These are phyloP conservation scores for Trichophaea hybrida DNA, from an alignment of 2,329 filamentous ascomycete genomes.

Conservation along the genomic window DNA sequence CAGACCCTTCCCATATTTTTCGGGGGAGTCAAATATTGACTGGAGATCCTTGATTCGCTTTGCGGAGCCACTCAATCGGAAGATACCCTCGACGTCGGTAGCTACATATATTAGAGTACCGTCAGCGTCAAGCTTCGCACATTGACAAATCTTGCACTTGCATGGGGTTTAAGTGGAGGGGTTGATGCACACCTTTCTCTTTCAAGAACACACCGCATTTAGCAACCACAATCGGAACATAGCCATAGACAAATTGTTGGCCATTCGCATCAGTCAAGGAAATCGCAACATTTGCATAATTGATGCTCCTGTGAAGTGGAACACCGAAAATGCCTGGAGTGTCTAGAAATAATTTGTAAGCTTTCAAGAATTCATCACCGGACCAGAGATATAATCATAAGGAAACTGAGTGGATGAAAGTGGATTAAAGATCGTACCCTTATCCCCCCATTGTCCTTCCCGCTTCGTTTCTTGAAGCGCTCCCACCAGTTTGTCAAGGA, in stretches of 20 bases:
- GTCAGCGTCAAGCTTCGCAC: neutral
- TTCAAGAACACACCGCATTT: conserved; percentile 97
- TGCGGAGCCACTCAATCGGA: conserved; percentile 86
- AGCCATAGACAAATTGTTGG: conserved; percentile 94
- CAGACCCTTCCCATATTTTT: conserved; percentile 88
- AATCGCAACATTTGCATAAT: conserved; percentile 95
- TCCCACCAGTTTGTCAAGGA: conserved; percentile 97
- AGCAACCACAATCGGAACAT: conserved; percentile 93
- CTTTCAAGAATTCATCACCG: conserved; percentile 18
- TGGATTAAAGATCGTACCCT: conserved; percentile 20
- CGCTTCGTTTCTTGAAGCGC: conserved; percentile 57
- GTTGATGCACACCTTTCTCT: conserved; percentile 63
- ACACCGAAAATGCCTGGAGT: conserved; percentile 81
- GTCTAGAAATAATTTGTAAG: conserved; percentile 7
- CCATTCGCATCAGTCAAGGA: conserved; percentile 85
- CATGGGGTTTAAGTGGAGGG: neutral
- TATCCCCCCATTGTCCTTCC: conserved; percentile 45
- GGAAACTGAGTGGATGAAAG: neutral
- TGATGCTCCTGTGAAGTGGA: conserved; percentile 83
- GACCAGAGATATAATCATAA: conserved; percentile 14
- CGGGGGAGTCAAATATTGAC: conserved; percentile 79
- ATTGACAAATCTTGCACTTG: neutral
- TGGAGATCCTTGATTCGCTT: conserved; percentile 97
- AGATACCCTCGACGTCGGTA: conserved; percentile 89
- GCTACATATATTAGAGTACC: conserved; percentile 40